Evolutionary conservation across 1,139 yeast genomes (phyloP).

Genomic region (Diutina ranongensis): DNA sequence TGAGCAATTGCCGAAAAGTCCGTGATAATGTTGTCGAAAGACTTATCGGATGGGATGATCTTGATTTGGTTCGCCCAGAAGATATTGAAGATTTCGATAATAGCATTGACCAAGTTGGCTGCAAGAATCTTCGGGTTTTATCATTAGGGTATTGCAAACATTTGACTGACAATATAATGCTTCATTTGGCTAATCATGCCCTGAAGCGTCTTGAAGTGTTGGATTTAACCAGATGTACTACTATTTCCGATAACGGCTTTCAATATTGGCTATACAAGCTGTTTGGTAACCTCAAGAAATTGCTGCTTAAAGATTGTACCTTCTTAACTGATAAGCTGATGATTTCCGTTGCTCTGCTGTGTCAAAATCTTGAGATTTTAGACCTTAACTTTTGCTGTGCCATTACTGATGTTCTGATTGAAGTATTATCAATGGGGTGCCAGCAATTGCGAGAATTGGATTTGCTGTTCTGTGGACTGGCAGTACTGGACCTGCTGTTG

Average conservation of each 20-base stretch:
- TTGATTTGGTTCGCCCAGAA: conserved; percentile 8
- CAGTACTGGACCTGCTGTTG: conserved; percentile 62
- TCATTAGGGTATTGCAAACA: conserved; percentile 65
- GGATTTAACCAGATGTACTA: conserved; percentile 64
- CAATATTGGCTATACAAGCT: conserved; percentile 47
- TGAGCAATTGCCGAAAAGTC: conserved; percentile 64
- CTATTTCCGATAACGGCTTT: conserved; percentile 67
- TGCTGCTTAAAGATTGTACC: conserved; percentile 61
- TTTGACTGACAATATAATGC: conserved; percentile 56
- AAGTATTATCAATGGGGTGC: conserved; percentile 55
- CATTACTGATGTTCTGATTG: conserved; percentile 55
- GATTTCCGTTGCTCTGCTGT: conserved; percentile 48
- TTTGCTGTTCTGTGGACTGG: conserved; percentile 67
- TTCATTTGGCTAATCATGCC: conserved; percentile 50
- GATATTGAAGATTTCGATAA: conserved; percentile 9
- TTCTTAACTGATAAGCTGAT: conserved; percentile 58
- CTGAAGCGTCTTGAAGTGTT: conserved; percentile 41
- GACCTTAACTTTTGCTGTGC: conserved; percentile 70
- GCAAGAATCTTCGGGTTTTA: conserved; percentile 41
- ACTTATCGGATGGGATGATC: conserved; percentile 42
- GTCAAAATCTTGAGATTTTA: conserved; percentile 42
- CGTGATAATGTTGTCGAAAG: conserved; percentile 60
- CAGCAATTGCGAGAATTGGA: conserved; percentile 42
- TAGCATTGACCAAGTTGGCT: conserved; percentile 28
- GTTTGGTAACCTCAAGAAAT: conserved; percentile 39